These are phyloP conservation scores for Fraxinus sp. DNA, from an alignment of 305 asterid species.

Conservation along the genomic window DNA sequence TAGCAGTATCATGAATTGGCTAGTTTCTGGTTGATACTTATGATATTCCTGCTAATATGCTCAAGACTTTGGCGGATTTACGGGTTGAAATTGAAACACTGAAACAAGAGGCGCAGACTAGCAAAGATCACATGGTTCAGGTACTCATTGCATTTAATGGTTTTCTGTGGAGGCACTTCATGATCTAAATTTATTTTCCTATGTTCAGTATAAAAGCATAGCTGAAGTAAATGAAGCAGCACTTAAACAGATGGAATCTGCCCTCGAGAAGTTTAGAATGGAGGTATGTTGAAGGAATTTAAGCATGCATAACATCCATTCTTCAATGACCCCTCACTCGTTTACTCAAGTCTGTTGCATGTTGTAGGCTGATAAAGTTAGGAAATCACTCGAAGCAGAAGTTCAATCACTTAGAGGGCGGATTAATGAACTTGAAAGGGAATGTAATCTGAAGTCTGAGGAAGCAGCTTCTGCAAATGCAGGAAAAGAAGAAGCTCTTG, in stretches of 20 bases:
- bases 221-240: conserved; percentile 87
- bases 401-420: conserved; percentile 50
- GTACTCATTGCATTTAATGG: conserved; percentile 28
- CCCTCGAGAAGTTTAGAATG: conserved; percentile 55
- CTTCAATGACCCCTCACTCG: conserved; percentile 6
- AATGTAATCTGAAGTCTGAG: conserved; percentile 57
- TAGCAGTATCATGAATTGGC: conserved; percentile 15
- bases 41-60: conserved; percentile 15
- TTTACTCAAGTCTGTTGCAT: conserved; percentile 5
- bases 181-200: conserved; percentile 31
- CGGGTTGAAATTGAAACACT: conserved; percentile 56
- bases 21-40: conserved; percentile 2
- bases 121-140: conserved; percentile 85
- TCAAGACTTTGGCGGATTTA: conserved; percentile 46
- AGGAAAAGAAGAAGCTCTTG: conserved; percentile 76
- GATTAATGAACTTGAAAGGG: conserved; percentile 62
- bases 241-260: conserved; percentile 65
- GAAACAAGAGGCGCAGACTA: conserved; percentile 61
- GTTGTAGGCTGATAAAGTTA: conserved; percentile 57
- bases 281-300: conserved; percentile 45
- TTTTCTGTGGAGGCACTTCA: conserved; percentile 14
- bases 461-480: conserved; percentile 69
- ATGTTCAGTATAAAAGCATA: conserved; percentile 72
- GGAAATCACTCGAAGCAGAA: conserved; percentile 70
- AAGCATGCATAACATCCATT: neutral